Conservation (phyloP, 2,329 filamentous ascomycete genomes). For the Penicillium aurantiogriseum region DNA sequence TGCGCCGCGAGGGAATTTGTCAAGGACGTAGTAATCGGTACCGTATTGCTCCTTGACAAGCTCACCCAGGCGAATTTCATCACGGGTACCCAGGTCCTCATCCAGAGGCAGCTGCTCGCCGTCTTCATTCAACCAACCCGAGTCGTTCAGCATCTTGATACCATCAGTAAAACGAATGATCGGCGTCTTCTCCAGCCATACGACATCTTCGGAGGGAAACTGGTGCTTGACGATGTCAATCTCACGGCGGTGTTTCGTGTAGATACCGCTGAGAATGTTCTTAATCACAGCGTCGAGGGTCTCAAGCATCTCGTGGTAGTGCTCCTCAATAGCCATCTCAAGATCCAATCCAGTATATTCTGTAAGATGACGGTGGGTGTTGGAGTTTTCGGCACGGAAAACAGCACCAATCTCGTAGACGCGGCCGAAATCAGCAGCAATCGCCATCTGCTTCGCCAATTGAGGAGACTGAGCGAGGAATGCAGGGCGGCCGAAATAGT, state of each 20-base stretch:
- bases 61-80: slow-evolving; percentile 81
- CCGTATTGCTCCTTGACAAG: slow-evolving; percentile 81
- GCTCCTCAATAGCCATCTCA: slow-evolving; percentile 85
- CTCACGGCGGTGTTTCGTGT: slow-evolving; percentile 67
- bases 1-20: slow-evolving; percentile 83
- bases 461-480: slow-evolving; percentile 92
- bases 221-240: slow-evolving; percentile 76
- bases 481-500: slow-evolving; percentile 84
- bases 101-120: slow-evolving; percentile 67
- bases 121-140: slow-evolving; percentile 73
- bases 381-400: slow-evolving; percentile 92
- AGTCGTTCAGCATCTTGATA: slow-evolving; percentile 75
- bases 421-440: slow-evolving; percentile 81
- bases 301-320: slow-evolving; percentile 83
- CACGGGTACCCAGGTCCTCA: slow-evolving; percentile 79
- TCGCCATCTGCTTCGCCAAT: slow-evolving; percentile 87
- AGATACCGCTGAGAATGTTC: slow-evolving; percentile 70
- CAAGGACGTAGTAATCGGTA: slow-evolving; percentile 90
- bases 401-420: slow-evolving; percentile 90
- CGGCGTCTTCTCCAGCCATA: slow-evolving; percentile 82
- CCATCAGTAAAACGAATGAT: slow-evolving; percentile 77
- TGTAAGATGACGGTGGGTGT: slow-evolving; percentile 89
- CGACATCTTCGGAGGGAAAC: slow-evolving; percentile 81
- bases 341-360: slow-evolving; percentile 92
- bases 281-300: slow-evolving; percentile 80